Evolutionary conservation across 495 filamentous ascomycete species (phyloP), one percentile per base, ranked within the genome.

Genomic region (Penicillium atrosanguineum): DNA sequence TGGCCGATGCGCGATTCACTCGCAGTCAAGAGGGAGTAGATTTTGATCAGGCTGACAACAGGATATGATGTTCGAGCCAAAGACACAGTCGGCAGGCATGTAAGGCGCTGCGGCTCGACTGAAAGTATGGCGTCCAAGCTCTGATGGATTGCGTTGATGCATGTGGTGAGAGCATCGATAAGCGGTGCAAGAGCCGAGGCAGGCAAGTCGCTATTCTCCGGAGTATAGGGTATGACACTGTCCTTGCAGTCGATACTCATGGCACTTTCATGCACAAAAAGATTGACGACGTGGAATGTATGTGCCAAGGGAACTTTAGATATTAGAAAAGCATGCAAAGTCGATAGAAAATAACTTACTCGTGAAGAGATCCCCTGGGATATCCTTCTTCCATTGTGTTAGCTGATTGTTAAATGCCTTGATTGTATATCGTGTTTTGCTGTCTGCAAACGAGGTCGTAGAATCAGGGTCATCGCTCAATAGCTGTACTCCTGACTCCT

Each of bases 211-310:
- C 65, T 38, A 14, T 63, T 47, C 4, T 19, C 21, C 45, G 58
- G 16, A 6, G 61, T 54, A 9, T 62, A 53, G 7, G 36, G 45
- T 3, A 69, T 65, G 0, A 25, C 12, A 1, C 66, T 71, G 31
- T 80, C 67, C 44, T 77, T 81, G 56, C 84, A 82, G 52, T 94
- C 88, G 19, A 84, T 75, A 46, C 93, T 86, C 61, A 95, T 81
- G 3, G 87, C 85, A 45, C 93, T 87, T 67, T 96, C 93, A 63
- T 97, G 90, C 56, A 95, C 83, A 59, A 93, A 96, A 3, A 96
- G 73, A 51, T 79, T 86, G 29, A 90, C 64, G 2, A 90, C 68
- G 44, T 68, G 52, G 44, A 70, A 59, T 1, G 69, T 64, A 48
- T 76, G 71, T 16, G 49, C 46, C 46, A 74, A 41, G 0, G 60